A percentile compares a stretch with the other conserved stretches of the same genome.
These are phyloP conservation scores for Barbatosphaeria neglecta DNA, from an alignment of 495 filamentous ascomycete species.

Conservation along the genomic window DNA sequence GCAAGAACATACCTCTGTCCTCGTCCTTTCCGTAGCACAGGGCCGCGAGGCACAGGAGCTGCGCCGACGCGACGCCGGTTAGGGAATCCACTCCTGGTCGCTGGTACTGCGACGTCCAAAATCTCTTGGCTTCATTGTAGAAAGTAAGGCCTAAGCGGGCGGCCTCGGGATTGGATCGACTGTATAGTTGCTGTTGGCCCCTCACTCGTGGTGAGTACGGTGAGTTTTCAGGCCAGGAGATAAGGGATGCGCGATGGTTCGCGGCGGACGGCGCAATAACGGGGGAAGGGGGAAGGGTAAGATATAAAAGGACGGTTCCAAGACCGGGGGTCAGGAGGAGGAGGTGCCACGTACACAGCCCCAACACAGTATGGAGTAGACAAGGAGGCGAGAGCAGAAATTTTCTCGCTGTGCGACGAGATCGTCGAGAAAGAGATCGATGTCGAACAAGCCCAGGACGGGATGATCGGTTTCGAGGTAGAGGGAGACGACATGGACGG, in stretches of 20 bases:
- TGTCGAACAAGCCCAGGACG: constrained; percentile 5
- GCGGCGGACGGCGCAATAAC: too few species aligned
- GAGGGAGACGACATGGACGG: constrained; percentile 10
- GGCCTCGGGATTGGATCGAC: not conserved
- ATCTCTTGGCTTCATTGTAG: not conserved
- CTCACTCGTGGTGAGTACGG: too few species aligned
- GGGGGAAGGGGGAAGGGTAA: not conserved
- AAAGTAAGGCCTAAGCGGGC: not conserved
- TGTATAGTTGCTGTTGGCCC: constrained; percentile 1
- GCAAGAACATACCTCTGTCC: not conserved
- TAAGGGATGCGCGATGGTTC: too few species aligned
- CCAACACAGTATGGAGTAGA: constrained; percentile 2
- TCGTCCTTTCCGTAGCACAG: constrained; percentile 1
- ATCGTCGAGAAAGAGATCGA: constrained; percentile 4
- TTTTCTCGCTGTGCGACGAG: not conserved
- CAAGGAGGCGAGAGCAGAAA: constrained; percentile 3
- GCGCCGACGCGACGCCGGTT: not conserved
- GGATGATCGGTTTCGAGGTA: constrained; percentile 17
- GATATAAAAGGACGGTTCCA: not conserved
- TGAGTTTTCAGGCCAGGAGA: too few species aligned
- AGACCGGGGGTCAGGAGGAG: not conserved
- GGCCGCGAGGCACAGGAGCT: constrained; percentile 1
- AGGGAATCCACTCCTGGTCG: not conserved
- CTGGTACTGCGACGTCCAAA: not conserved
- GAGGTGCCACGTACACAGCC: constrained; percentile 1